Evolutionary conservation across 2,329 filamentous ascomycete species (phyloP).

Genomic region (Purpureocillium lavendulum): DNA sequence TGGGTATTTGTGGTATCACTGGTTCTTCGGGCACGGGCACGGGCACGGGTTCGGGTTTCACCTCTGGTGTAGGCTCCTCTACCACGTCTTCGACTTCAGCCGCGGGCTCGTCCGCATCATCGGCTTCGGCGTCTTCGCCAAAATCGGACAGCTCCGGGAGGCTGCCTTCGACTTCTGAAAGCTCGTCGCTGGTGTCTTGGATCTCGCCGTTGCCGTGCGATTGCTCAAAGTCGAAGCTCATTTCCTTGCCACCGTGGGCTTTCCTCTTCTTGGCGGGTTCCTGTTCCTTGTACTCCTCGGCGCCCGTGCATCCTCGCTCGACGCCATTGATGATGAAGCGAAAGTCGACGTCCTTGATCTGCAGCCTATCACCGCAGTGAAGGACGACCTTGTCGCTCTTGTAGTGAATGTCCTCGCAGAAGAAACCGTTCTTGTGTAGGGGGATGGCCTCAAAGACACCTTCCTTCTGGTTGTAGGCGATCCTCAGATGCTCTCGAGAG

Average conservation of each 20-base stretch:
- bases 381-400: constrained; percentile 48
- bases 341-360: constrained; percentile 64
- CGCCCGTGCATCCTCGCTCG: constrained; percentile 47
- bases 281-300: constrained; percentile 46
- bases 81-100: constrained; percentile 13
- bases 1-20: constrained; percentile 39
- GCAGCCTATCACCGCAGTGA: constrained; percentile 56
- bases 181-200: constrained; percentile 46
- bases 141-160: constrained; percentile 31
- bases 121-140: constrained; percentile 16
- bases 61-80: constrained; percentile 18
- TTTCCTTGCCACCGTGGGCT: constrained; percentile 54
- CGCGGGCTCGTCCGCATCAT: constrained; percentile 14
- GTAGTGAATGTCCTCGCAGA: constrained; percentile 53
- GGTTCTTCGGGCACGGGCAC: constrained; percentile 21
- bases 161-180: constrained; percentile 35
- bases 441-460: constrained; percentile 57
- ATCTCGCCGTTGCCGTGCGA: constrained; percentile 48
- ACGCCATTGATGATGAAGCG: constrained; percentile 60
- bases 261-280: constrained; percentile 38
- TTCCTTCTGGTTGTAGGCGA: constrained; percentile 57
- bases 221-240: constrained; percentile 67
- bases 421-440: constrained; percentile 59
- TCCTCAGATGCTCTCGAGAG: constrained; percentile 65
- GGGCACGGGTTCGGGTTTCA: constrained; percentile 19